Conservation (phyloP, 352 stramenopile species). For the Pythium sukuiense region DNA sequence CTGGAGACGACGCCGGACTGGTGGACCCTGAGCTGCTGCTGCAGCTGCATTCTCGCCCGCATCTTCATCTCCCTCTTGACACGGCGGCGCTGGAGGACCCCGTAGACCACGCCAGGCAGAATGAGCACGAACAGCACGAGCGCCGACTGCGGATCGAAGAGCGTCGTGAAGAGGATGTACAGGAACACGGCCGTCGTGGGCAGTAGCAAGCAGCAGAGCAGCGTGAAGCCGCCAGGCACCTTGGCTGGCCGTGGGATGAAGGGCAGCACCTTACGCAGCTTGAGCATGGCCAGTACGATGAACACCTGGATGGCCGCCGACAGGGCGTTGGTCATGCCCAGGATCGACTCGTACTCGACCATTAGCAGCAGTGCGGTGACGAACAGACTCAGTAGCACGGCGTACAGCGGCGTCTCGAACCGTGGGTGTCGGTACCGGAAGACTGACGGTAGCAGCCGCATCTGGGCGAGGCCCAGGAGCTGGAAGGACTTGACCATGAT, state of each 20-base stretch:
- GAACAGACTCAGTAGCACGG: slow-evolving; percentile 14
- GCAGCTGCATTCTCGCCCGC: not conserved
- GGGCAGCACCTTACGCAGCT: slow-evolving; percentile 54
- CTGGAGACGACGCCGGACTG: not conserved
- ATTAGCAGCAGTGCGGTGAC: slow-evolving; percentile 17
- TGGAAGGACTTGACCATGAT: slow-evolving; percentile 84
- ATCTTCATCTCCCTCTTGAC: slow-evolving; percentile 1
- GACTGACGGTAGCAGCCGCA: slow-evolving; percentile 63
- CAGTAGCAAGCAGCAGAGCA: slow-evolving; percentile 8
- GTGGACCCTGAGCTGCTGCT: not conserved
- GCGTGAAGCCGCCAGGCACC: slow-evolving; percentile 17
- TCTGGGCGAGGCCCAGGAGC: slow-evolving; percentile 54
- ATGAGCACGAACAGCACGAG: slow-evolving; percentile 8
- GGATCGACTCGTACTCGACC: slow-evolving; percentile 46
- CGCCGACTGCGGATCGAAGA: slow-evolving; percentile 7
- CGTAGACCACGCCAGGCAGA: slow-evolving; percentile 11
- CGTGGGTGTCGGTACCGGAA: slow-evolving; percentile 44
- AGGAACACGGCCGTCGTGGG: slow-evolving; percentile 9
- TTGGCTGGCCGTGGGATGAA: slow-evolving; percentile 40
- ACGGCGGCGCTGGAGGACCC: not conserved
- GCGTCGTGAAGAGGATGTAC: slow-evolving; percentile 19
- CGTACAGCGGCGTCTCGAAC: slow-evolving; percentile 23
- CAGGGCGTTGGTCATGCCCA: slow-evolving; percentile 82
- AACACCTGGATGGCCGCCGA: slow-evolving; percentile 75
- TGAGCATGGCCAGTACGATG: slow-evolving; percentile 80